Percentiles rank a stretch among this genome's conserved stretches.
Evolutionary conservation across 1,284 basidiomycete genomes (phyloP).

Genomic region (Ganoderma resinaceum): DNA sequence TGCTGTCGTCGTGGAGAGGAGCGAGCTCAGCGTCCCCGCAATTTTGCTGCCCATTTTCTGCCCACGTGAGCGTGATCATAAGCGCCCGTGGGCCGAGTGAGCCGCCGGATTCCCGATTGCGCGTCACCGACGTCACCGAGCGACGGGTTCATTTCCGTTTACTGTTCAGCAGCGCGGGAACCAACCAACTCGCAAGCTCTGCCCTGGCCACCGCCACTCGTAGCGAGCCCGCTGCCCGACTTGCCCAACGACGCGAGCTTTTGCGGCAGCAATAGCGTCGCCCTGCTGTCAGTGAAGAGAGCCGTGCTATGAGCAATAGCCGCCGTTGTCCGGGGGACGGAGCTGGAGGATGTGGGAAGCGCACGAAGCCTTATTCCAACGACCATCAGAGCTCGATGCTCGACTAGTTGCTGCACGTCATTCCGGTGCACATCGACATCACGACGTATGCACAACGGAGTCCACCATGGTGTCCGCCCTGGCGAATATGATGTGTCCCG

Average conservation of each 20-base stretch:
- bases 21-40: background rate
- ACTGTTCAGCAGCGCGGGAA: too few relatives aligned
- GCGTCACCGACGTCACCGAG: constrained; percentile 9
- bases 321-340: constrained; percentile 12
- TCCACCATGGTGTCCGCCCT: background rate
- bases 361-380: background rate
- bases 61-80: constrained; percentile 2
- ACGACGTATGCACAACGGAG: background rate
- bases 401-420: background rate
- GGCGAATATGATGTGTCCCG: background rate
- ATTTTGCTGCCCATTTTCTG: background rate
- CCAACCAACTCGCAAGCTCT: too few relatives aligned
- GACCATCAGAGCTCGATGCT: constrained; percentile 4
- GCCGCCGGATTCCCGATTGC: background rate
- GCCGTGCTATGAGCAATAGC: background rate
- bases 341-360: background rate
- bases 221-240: background rate
- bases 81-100: too few relatives aligned
- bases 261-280: background rate
- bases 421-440: constrained; percentile 1
- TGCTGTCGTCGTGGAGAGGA: constrained; percentile 41
- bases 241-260: background rate
- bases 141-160: background rate
- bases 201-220: background rate
- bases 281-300: background rate